phyloP scores from a whole-genome alignment of 192 early-diverging fungal species.

The Backusella australiensis region DNA sequence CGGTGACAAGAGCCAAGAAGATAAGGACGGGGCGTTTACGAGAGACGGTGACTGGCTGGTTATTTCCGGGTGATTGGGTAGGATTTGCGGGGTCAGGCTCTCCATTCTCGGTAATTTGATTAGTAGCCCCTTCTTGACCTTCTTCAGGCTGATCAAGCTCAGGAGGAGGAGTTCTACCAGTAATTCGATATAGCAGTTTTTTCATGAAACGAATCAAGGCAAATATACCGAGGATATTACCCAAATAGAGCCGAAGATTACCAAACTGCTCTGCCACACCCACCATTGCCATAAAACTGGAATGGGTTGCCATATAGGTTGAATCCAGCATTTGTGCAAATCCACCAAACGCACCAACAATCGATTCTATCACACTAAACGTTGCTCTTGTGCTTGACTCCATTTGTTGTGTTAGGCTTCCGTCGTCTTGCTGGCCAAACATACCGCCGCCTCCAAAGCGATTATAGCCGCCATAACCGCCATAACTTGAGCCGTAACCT shows the following conservation, averaged over 20 bases:
- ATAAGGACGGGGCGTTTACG: constrained; percentile 70
- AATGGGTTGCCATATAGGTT: constrained; percentile 97
- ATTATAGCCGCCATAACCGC: constrained; percentile 35
- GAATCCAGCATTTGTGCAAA: constrained; percentile 98
- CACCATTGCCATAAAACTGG: constrained; percentile 93
- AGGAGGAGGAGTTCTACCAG: constrained; percentile 60
- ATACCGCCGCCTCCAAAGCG: constrained; percentile 33
- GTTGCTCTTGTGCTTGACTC: constrained; percentile 89
- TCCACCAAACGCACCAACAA: constrained; percentile 96
- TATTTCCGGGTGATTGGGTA: not conserved
- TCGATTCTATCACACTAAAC: constrained; percentile 87
- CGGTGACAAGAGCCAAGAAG: constrained; percentile 83
- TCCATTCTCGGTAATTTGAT: constrained; percentile 56
- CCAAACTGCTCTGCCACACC: constrained; percentile 98
- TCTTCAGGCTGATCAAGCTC: constrained; percentile 43
- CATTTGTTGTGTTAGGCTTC: constrained; percentile 73
- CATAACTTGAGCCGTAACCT: constrained; percentile 53
- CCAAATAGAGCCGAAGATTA: constrained; percentile 79
- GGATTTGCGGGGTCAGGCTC: constrained; percentile 16
- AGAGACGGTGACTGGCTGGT: constrained; percentile 36
- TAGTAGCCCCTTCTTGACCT: constrained; percentile 43
- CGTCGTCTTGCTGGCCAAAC: constrained; percentile 47
- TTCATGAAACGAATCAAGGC: constrained; percentile 70
- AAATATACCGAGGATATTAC: constrained; percentile 80
- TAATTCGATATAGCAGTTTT: constrained; percentile 58